These are phyloP conservation scores for Colletotrichum echinochloae DNA, from an alignment of 2,329 filamentous ascomycete species.

Conservation along the genomic window DNA sequence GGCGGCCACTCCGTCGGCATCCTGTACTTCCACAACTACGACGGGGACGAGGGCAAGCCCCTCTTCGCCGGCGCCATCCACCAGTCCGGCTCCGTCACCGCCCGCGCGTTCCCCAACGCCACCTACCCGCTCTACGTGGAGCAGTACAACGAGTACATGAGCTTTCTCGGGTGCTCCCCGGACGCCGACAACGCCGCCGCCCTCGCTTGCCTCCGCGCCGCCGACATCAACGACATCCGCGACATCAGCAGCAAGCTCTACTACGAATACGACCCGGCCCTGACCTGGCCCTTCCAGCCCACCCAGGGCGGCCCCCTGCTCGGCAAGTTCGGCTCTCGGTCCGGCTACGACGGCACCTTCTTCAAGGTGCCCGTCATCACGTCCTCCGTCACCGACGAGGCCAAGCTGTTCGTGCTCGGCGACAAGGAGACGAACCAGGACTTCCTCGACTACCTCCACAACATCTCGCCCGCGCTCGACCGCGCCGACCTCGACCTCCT, in stretches of 20 bases:
- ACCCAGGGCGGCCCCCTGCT: slow-evolving; percentile 58
- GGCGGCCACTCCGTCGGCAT: slow-evolving; percentile 71
- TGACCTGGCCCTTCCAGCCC: slow-evolving; percentile 68
- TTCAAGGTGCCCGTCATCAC: slow-evolving; percentile 53
- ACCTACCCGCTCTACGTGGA: slow-evolving; percentile 59
- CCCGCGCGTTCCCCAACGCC: slow-evolving; percentile 47
- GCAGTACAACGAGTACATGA: slow-evolving; percentile 65
- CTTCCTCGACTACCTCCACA: slow-evolving; percentile 53
- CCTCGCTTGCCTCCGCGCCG: slow-evolving; percentile 65
- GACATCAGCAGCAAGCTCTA: slow-evolving; percentile 69
- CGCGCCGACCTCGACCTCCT: slow-evolving; percentile 47
- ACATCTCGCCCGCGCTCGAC: slow-evolving; percentile 48
- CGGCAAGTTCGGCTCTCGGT: slow-evolving; percentile 59
- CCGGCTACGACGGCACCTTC: slow-evolving; percentile 53
- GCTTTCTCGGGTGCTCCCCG: slow-evolving; percentile 64
- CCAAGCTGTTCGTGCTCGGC: slow-evolving; percentile 49
- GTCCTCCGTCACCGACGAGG: slow-evolving; percentile 53
- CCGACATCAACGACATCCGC: slow-evolving; percentile 64
- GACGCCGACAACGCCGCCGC: slow-evolving; percentile 61
- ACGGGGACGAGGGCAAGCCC: slow-evolving; percentile 68
- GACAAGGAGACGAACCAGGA: slow-evolving; percentile 51
- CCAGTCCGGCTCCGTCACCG: slow-evolving; percentile 66
- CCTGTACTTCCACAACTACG: slow-evolving; percentile 72
- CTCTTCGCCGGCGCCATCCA: slow-evolving; percentile 76
- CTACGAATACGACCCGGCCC: slow-evolving; percentile 65